Conservation (phyloP, 169 alveolate species). For the Plasmodium inui region DNA sequence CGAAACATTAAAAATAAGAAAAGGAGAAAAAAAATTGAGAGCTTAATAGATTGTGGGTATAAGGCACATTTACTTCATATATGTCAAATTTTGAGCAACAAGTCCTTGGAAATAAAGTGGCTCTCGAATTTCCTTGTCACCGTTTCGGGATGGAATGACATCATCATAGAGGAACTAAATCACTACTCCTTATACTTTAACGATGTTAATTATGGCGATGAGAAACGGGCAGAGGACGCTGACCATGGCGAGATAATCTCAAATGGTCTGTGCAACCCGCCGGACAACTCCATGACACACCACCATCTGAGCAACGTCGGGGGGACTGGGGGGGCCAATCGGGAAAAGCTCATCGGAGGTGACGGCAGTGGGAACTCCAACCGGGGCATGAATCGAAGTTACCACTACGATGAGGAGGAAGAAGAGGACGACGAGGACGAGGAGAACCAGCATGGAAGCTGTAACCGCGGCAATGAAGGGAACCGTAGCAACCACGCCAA, state of each 20-base stretch:
- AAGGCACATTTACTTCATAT: conserved; percentile 65
- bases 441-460: neutral
- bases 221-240: conserved; percentile 24
- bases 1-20: conserved; percentile 60
- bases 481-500: neutral
- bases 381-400: neutral
- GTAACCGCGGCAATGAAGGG: neutral
- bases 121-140: conserved; percentile 55
- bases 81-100: conserved; percentile 63
- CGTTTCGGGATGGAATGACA: conserved; percentile 73
- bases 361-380: neutral
- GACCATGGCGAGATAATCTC: conserved; percentile 5
- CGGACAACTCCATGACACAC: neutral
- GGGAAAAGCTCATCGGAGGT: neutral
- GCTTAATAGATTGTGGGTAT: conserved; percentile 67
- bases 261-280: neutral
- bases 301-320: neutral
- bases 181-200: conserved; percentile 66
- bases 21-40: conserved; percentile 61
- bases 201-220: conserved; percentile 27
- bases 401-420: neutral
- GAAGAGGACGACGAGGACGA: neutral
- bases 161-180: conserved; percentile 45
- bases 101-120: conserved; percentile 69
- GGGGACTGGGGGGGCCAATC: neutral